These are phyloP conservation scores for Exophiala xenobiotica DNA, from an alignment of 2,329 filamentous ascomycete species.

Conservation along the genomic window DNA sequence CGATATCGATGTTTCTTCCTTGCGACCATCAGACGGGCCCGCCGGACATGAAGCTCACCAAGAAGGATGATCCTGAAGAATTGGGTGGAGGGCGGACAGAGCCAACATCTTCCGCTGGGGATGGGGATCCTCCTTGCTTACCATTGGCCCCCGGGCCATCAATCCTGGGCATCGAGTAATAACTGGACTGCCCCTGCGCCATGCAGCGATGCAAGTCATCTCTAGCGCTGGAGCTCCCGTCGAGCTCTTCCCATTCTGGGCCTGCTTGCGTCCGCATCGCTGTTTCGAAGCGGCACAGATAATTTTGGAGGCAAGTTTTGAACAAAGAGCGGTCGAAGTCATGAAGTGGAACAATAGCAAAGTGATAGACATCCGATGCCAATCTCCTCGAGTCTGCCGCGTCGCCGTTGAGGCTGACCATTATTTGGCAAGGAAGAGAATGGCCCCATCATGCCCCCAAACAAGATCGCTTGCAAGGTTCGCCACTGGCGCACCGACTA, in stretches of 20 bases:
- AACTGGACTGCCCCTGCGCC: conserved; percentile 25
- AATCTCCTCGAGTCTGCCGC: background rate
- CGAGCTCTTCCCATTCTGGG: conserved; percentile 1
- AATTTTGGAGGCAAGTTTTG: conserved; percentile 12
- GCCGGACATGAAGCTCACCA: background rate
- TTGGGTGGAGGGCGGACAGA: background rate
- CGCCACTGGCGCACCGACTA: background rate
- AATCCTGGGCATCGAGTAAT: too few species aligned
- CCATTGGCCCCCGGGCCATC: conserved; percentile 15
- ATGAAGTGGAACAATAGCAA: background rate
- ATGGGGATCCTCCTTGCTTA: background rate
- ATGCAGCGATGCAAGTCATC: conserved; percentile 28
- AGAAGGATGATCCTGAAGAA: background rate
- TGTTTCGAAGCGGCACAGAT: conserved; percentile 16
- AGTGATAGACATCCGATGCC: background rate
- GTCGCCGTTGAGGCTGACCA: background rate
- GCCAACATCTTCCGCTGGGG: background rate
- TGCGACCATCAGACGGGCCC: background rate
- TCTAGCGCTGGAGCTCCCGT: conserved; percentile 13
- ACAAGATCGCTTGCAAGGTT: background rate
- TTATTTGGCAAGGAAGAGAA: too few species aligned
- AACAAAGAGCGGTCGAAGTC: conserved; percentile 11
- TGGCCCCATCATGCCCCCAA: background rate
- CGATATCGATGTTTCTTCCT: background rate
- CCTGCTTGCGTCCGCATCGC: conserved; percentile 3